Evolutionary conservation across 208 protist species (phyloP), one percentile per base, ranked within the genome.

Genomic region (Leishmania amazonensis): DNA sequence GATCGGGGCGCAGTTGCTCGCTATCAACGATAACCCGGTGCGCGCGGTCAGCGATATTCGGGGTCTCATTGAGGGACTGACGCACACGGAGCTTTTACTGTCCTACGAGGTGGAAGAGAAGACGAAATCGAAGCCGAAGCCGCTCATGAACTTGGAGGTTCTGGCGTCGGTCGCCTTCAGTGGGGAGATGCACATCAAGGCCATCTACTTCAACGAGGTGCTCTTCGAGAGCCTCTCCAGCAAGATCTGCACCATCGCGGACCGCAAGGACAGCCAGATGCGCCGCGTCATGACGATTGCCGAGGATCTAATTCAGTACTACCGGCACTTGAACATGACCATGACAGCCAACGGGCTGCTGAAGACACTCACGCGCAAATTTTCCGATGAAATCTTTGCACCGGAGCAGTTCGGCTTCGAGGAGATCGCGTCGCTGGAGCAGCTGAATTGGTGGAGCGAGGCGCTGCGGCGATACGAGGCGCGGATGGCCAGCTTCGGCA

Each of bases 201-300:
- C 91, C 17, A 95, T 98, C 75, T 98, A 95, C 89, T 94, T 98
- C 81, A 96, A 96, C 74, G 95, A 98, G 81, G 81, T 96, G 17
- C 83, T 96, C 21, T 95, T 98, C 75, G 89, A 95, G 74, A 80
- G 88, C 45, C 86, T 95, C 1, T 89, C 89, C 21, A 86, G 82
- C 74, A 83, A 92, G 62, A 73, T 94, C 1, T 81, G 86, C 58
- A 84, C 75, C 13, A 47, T 83, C 1, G 75, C 75, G 4, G 81
- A 80, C 72, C 80, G 80, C 45, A 88, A 92, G 74, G 89, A 95
- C 79, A 80, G 84, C 17, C 89, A 86, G 40, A 83, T 91, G 54
- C 83, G 88, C n/a, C 83, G 77, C 45, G 83, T 88, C 4, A 83
- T 95, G 54, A 74, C 81, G 21, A 89, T 96, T 42, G 89, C 89